Evolutionary conservation across 441 rosid species (phyloP), one percentile per base, ranked within the genome.

Genomic region (Pelargonium exstipulatum): DNA sequence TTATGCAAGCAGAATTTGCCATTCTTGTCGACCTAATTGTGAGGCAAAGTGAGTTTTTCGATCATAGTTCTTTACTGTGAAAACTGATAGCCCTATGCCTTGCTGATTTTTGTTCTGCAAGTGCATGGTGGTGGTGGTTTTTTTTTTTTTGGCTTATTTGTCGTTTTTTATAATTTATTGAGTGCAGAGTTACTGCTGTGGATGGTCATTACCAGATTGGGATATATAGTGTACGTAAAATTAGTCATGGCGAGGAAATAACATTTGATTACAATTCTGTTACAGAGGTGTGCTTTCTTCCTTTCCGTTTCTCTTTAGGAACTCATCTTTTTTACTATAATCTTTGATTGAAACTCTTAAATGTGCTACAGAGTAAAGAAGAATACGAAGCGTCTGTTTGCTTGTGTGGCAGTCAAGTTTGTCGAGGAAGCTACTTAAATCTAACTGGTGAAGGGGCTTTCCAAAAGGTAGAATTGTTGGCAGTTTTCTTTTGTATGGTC

Each of bases 321-420:
- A 4, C 24, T 13, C 13, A 24, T 40, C 62, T 42, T 53, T 51
- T 16, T 69, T 22, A 71, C 73, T 58, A 69, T 66, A 73, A 63
- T 75, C 75, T 55, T 64, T 77, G 71, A 4, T 2, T 66, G 67
- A 14, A 22, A 32, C 70, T 84, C 29, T 70, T 62, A 71, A 70
- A 81, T 68, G 60, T 75, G 60, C 83, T 26, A 24, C 75, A 95
- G 99, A 92, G 99, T 76, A 95, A 95, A 83, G 99, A 95, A 84
- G 99, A 95, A 80, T 95, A 95, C 69, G 99, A 95, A 78, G 99
- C 97, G 42, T 95, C 99, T 78, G 99, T 95, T 60, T 95, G 99
- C 84, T 80, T 95, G 78, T 95, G 99, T 80, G 99, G 99, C 76
- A 95, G 97, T 83, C 99, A 95, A 87, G 97, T 91, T 67, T 95